Evolutionary conservation across 1,139 yeast species (phyloP), one percentile per base, ranked within the genome.

Genomic region (Suhomyces terraborum): DNA sequence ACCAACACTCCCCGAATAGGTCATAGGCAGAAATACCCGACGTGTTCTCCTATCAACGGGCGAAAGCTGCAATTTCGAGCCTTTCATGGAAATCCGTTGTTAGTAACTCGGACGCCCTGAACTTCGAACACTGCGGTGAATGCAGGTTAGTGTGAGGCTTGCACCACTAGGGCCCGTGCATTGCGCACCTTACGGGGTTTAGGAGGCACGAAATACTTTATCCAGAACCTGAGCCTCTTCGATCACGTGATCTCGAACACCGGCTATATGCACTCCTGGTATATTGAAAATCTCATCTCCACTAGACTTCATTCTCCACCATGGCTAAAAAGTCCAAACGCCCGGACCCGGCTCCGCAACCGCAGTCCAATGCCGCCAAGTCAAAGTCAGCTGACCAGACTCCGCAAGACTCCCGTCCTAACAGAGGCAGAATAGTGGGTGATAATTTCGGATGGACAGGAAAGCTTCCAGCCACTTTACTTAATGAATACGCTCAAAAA

Each of bases 401-500:
- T 36, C 33, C 14, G 33, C 55, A 47, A 10, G 65, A 52, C 4
- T 56, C 56, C 28, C 67, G 67, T 41, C 77, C 77, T 2, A 67
- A 55, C 32, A 53, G 77, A 48, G 78, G 78, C 8, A 53, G 68
- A 31, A 73, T 65, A 8, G 65, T 73, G 25, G 77, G 76, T 10
- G 78, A 72, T 31, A 73, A 73, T 51, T 73, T 73, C 59, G 77
- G 77, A 4, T 91, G 98, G 97, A 89, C 97, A 1, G 98, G 98
- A 1, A 93, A 93, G 54, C 68, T 93, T 9, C 98, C 98, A 0
- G 89, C 88, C 3, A 83, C 95, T 0, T 63, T 93, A 24, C 70
- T 93, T 4, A 88, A 88, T 56, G 98, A 93, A 55, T 85, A 84
- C 50, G 87, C 95, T 48, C 97, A 88, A 59, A 86, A 84, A 56